Percentiles rank a stretch among this genome's conserved stretches.
Evolutionary conservation across 2,329 filamentous ascomycete genomes (phyloP).

Genomic region (Blumeriella jaapii): DNA sequence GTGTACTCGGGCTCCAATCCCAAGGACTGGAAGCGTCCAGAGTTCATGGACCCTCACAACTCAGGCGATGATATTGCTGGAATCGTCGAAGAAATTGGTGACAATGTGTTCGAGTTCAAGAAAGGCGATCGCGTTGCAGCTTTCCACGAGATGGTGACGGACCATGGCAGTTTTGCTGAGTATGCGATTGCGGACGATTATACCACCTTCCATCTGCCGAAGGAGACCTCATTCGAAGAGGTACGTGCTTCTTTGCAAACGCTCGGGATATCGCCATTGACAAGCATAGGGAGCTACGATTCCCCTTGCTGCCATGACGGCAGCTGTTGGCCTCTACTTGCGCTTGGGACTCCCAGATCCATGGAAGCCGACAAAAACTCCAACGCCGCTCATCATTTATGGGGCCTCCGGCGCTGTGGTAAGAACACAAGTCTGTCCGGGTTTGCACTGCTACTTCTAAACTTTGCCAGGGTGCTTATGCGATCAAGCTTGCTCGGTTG

Average conservation of each 20-base stretch:
- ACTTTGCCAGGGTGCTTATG: constrained; percentile 36
- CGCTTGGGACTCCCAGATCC: constrained; percentile 31
- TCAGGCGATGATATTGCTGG: constrained; percentile 29
- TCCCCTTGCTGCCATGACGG: constrained; percentile 34
- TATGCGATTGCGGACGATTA: constrained; percentile 45
- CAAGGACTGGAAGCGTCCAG: constrained; percentile 25
- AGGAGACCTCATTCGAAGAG: constrained; percentile 25
- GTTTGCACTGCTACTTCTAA: constrained; percentile 1
- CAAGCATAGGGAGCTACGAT: constrained; percentile 30
- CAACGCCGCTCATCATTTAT: constrained; percentile 22
- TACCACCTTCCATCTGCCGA: constrained; percentile 37
- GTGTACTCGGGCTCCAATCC: constrained; percentile 25
- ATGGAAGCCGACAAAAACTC: constrained; percentile 22
- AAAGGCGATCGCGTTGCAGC: constrained; percentile 37
- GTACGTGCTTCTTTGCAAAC: constrained; percentile 29
- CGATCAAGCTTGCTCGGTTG: constrained; percentile 37
- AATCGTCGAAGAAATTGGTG: constrained; percentile 37
- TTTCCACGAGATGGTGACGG: constrained; percentile 39
- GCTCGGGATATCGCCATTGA: constrained; percentile 25
- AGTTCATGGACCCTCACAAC: constrained; percentile 14
- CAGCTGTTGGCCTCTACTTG: constrained; percentile 30
- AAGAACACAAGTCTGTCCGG: constrained; percentile 1
- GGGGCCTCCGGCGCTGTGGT: constrained; percentile 22
- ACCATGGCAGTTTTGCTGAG: constrained; percentile 46
- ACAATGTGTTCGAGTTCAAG: constrained; percentile 33